These are phyloP conservation scores for Leucosporidium scottii DNA, from an alignment of 768 basidiomycete species.

Conservation along the genomic window DNA sequence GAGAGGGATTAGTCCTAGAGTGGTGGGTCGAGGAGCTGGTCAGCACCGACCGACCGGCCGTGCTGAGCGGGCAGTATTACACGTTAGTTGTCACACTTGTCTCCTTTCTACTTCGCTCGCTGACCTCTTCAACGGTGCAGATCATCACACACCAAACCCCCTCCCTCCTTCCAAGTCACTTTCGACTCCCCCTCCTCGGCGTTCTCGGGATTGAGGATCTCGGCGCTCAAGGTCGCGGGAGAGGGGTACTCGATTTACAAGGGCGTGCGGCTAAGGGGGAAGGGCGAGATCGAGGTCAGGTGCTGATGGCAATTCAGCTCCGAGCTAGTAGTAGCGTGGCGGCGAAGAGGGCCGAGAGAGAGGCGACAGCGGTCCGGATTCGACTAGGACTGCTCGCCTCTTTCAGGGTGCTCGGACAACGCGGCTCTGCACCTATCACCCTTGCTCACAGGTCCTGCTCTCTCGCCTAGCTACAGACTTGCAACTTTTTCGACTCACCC, in stretches of 20 bases:
- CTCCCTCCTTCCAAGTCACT: conserved; percentile 14
- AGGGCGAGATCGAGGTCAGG: conserved; percentile 17
- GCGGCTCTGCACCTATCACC: too few relatives aligned
- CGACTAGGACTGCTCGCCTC: too few relatives aligned
- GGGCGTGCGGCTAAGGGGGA: conserved; percentile 24
- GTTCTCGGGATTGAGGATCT: conserved; percentile 25
- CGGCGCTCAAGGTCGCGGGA: conserved; percentile 9
- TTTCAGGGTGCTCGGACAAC: too few relatives aligned
- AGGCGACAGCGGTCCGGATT: too few relatives aligned
- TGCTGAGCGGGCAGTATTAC: conserved; percentile 18
- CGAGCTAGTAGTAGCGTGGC: too few relatives aligned
- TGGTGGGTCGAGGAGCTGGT: conserved; percentile 15
- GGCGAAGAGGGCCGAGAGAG: too few relatives aligned
- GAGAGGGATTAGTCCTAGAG: conserved; percentile 4
- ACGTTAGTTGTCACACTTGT: background rate
- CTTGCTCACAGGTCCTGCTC: too few relatives aligned
- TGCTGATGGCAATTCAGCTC: background rate
- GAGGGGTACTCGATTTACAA: conserved; percentile 30
- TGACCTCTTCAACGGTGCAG: background rate
- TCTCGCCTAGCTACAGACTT: too few relatives aligned
- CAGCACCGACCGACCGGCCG: conserved; percentile 20
- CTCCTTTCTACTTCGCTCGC: too few relatives aligned
- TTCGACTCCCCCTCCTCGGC: conserved; percentile 14
- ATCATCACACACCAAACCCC: background rate
- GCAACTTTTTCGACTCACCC: too few relatives aligned